phyloP scores from a whole-genome alignment of 2,329 filamentous ascomycete genomes.

The Lachnellula occidentalis region DNA sequence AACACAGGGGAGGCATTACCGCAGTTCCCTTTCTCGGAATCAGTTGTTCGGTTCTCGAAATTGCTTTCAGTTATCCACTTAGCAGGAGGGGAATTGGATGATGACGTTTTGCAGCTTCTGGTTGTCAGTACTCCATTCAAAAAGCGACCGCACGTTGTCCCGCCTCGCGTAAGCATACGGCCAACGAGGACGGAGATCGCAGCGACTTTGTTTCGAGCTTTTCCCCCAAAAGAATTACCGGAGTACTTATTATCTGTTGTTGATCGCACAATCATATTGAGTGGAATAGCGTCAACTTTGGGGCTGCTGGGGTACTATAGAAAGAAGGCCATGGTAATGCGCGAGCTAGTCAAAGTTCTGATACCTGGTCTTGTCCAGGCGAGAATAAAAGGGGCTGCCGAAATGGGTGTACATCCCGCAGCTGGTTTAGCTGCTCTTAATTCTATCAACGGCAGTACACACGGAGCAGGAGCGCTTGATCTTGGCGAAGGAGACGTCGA shows the following conservation, averaged over 20 bases:
- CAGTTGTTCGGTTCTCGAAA: conserved; percentile 67
- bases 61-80: conserved; percentile 63
- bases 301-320: conserved; percentile 73
- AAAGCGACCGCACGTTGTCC: conserved; percentile 38
- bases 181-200: conserved; percentile 60
- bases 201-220: conserved; percentile 60
- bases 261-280: conserved; percentile 73
- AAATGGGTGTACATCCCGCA: conserved; percentile 91
- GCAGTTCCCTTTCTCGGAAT: conserved; percentile 65
- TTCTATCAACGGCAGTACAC: conserved; percentile 43
- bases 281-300: conserved; percentile 83
- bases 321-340: conserved; percentile 86
- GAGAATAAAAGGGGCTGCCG: conserved; percentile 87
- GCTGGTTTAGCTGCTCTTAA: conserved; percentile 75
- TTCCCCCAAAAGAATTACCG: conserved; percentile 58
- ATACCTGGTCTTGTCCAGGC: conserved; percentile 85
- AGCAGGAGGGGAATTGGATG: conserved; percentile 56
- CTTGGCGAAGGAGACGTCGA: conserved; percentile 61
- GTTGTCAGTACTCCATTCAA: conserved; percentile 56
- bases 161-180: conserved; percentile 49
- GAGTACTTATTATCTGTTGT: conserved; percentile 61
- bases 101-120: conserved; percentile 57
- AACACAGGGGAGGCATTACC: conserved; percentile 64
- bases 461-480: conserved; percentile 51
- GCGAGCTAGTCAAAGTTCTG: conserved; percentile 76